Percentiles rank a stretch among this genome's conserved stretches.
phyloP scores from a whole-genome alignment of 305 asterid species.

The Fraxinus paxiana region DNA sequence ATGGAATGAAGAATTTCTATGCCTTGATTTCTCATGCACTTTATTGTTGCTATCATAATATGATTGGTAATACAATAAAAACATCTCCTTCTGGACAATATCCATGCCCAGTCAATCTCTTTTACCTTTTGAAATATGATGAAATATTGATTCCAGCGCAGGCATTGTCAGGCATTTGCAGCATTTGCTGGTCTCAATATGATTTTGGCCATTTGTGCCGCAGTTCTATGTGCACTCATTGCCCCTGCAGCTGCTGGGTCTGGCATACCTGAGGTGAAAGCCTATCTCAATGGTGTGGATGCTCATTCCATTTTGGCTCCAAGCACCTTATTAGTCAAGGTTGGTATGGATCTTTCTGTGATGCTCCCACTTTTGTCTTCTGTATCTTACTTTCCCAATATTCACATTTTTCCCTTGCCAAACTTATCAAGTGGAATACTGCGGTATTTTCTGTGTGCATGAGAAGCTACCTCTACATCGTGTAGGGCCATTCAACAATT shows the following conservation, averaged over 20 bases:
- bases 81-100: neutral
- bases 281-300: constrained; percentile 86
- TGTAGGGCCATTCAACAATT: neutral
- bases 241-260: constrained; percentile 99
- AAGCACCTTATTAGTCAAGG: constrained; percentile 89
- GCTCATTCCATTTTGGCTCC: constrained; percentile 97
- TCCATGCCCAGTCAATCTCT: constrained; percentile 5
- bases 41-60: neutral
- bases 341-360: constrained; percentile 24
- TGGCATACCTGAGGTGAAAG: constrained; percentile 97
- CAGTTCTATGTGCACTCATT: constrained; percentile 60
- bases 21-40: neutral
- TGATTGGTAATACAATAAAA: neutral
- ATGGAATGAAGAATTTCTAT: neutral
- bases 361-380: neutral
- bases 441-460: neutral
- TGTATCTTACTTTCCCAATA: neutral
- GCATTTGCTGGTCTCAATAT: constrained; percentile 61
- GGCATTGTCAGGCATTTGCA: constrained; percentile 60
- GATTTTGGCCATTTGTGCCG: constrained; percentile 70
- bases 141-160: constrained; percentile 39
- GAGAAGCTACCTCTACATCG: neutral
- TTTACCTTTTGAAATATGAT: constrained; percentile 19
- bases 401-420: neutral
- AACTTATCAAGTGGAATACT: neutral